A percentile compares a stretch with the other conserved stretches of the same genome.
These are phyloP conservation scores for Aspergillus baeticus DNA, from an alignment of 495 filamentous ascomycete genomes.

Conservation along the genomic window DNA sequence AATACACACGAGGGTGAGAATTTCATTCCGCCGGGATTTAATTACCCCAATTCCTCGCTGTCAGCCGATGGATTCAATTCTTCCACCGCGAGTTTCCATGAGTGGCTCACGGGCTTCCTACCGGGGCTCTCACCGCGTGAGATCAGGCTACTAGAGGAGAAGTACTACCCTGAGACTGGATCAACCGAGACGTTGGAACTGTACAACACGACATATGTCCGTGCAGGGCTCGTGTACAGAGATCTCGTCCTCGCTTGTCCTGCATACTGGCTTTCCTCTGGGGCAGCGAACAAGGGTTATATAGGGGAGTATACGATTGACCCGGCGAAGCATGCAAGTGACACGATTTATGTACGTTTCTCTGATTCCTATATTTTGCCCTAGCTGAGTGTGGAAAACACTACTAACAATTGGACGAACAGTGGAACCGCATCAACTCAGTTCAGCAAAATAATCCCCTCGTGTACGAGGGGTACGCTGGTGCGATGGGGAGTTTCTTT, in stretches of 20 bases:
- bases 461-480: slow-evolving; percentile 56
- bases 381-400: not conserved
- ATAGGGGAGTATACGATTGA: slow-evolving; percentile 58
- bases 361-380: slow-evolving; percentile 1
- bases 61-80: slow-evolving; percentile 44
- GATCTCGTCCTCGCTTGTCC: slow-evolving; percentile 62
- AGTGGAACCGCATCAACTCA: slow-evolving; percentile 58
- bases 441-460: slow-evolving; percentile 52
- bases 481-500: slow-evolving; percentile 60
- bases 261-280: slow-evolving; percentile 53
- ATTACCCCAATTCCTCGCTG: slow-evolving; percentile 14
- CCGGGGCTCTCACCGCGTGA: slow-evolving; percentile 42
- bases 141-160: slow-evolving; percentile 31
- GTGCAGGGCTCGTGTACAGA: slow-evolving; percentile 55
- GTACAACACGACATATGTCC: slow-evolving; percentile 46
- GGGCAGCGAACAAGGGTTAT: slow-evolving; percentile 44
- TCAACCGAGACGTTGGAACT: slow-evolving; percentile 37
- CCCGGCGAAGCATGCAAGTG: slow-evolving; percentile 59
- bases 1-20: slow-evolving; percentile 61
- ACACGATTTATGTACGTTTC: slow-evolving; percentile 53
- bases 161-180: slow-evolving; percentile 47
- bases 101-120: slow-evolving; percentile 53
- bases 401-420: not conserved
- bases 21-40: slow-evolving; percentile 52
- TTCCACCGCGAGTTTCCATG: slow-evolving; percentile 40